A percentile compares a stretch with the other conserved stretches of the same genome.
phyloP scores from a whole-genome alignment of 371 early-diverging fungal species.

The Syncephalastrum contaminatum region DNA sequence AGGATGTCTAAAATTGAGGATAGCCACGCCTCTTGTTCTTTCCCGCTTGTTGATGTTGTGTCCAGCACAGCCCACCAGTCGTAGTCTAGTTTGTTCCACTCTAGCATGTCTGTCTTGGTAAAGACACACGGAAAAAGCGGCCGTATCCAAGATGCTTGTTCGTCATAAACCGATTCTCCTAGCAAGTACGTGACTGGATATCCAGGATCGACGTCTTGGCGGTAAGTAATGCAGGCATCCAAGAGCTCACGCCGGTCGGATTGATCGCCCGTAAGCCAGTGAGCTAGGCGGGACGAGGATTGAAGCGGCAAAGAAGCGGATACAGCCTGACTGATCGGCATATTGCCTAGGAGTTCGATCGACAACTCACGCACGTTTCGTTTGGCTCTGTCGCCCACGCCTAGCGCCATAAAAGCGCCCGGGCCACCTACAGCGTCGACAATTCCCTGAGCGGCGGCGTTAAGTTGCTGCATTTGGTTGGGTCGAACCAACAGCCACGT shows the following conservation, averaged over 20 bases:
- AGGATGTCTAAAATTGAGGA: constrained; percentile 25
- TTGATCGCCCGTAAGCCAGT: not conserved
- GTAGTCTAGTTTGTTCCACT: constrained; percentile 8
- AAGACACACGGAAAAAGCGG: constrained; percentile 28
- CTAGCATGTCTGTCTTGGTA: constrained; percentile 20
- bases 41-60: constrained; percentile 2
- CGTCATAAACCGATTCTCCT: no score
- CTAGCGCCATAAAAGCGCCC: constrained; percentile 1
- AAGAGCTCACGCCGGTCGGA: constrained; percentile 13
- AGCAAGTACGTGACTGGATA: constrained; percentile 26
- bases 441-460: constrained; percentile 4
- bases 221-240: constrained; percentile 25
- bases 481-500: constrained; percentile 8
- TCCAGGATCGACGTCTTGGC: constrained; percentile 10
- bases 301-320: constrained; percentile 25
- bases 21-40: constrained; percentile 15
- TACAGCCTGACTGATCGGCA: constrained; percentile 33
- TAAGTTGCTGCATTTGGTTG: constrained; percentile 6
- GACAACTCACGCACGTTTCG: constrained; percentile 14
- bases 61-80: constrained; percentile 14
- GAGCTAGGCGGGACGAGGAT: constrained; percentile 14
- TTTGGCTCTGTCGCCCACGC: not conserved
- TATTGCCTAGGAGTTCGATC: constrained; percentile 26
- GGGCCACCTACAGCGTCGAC: constrained; percentile 13
- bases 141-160: constrained; percentile 2